Evolutionary conservation across 2,329 filamentous ascomycete genomes (phyloP), one percentile per base, ranked within the genome.

Genomic region (Colletotrichum sidae): DNA sequence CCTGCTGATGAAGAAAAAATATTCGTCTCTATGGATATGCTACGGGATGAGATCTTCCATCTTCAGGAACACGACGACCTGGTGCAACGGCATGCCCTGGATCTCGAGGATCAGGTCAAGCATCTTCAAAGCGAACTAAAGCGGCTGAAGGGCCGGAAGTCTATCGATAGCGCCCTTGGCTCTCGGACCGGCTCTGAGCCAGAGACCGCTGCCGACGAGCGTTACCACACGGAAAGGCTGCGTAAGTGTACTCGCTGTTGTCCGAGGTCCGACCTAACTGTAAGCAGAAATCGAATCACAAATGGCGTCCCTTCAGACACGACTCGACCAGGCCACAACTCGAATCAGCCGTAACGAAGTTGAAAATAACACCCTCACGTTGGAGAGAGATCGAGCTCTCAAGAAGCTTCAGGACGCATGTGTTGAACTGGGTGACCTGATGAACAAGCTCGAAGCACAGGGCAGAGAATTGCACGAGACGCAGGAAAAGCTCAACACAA

Each of bases 361-460:
- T 56, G 85, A 88, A 67, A 88, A 86, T 64, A 86, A 90, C 67
- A 85, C 88, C 4, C 77, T 91, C 46, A 82, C 83, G 3, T 82
- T 86, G 37, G 90, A 92, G 75, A 85, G 88, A 37, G 89, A 92
- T 69, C 86, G 88, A 51, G 85, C 90, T 42, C 81, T 90, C 53
- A 83, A 83, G 55, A 89, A 90, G 70, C 81, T 90, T 6, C 85
- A 86, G 35, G 82, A 88, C 55, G 88, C 88, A 5, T 89, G 86
- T 45, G 81, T 84, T 51, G 87, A 85, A 39, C 85, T 86, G 69
- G 86, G 82, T 69, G 81, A 82, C 64, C 77, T 82, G 34, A 82
- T 80, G 41, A 75, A 78, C 17, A 81, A 80, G 69, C 70, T 83
- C 13, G 79, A 76, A 55, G 70, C 72, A 25, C 79, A 77, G 58